These are phyloP conservation scores for Punica granatum DNA, from an alignment of 345 rosid species.

Conservation along the genomic window DNA sequence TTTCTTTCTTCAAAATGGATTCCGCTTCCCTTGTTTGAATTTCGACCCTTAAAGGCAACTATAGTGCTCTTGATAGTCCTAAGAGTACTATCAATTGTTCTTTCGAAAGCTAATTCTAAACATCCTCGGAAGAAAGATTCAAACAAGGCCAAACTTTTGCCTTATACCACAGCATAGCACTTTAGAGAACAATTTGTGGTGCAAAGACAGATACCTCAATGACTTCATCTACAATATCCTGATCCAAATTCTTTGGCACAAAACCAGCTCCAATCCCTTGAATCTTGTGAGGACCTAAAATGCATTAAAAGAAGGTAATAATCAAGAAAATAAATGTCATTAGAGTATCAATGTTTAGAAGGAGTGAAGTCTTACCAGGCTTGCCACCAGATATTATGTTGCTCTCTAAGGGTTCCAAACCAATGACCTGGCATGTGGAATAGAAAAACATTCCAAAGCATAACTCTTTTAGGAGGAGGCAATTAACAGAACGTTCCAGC, in stretches of 20 bases:
- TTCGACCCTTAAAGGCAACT: too few relatives aligned
- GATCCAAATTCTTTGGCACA: constrained; percentile 78
- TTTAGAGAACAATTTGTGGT: not conserved
- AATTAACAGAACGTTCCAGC: not conserved
- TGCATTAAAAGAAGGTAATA: not conserved
- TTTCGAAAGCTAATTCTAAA: not conserved
- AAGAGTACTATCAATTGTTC: not conserved
- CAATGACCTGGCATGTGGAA: constrained; percentile 53
- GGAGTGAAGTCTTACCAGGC: constrained; percentile 42
- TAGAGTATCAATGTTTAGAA: not conserved
- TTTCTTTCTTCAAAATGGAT: not conserved
- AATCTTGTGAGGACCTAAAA: constrained; percentile 93
- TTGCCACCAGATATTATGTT: constrained; percentile 80
- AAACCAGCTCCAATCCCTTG: constrained; percentile 99
- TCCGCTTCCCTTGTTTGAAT: not conserved
- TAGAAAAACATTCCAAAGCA: constrained; percentile 2
- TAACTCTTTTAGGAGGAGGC: not conserved
- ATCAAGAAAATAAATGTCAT: not conserved
- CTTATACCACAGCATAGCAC: not conserved
- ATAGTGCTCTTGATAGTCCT: not conserved
- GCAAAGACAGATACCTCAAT: constrained; percentile 31
- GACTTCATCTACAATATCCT: constrained; percentile 71
- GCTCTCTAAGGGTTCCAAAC: constrained; percentile 78
- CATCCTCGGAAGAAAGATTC: not conserved
- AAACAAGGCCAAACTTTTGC: not conserved